Base-by-base conservation (phyloP, 2,329 filamentous ascomycete species). In the Zasmidium cellare region DNA sequence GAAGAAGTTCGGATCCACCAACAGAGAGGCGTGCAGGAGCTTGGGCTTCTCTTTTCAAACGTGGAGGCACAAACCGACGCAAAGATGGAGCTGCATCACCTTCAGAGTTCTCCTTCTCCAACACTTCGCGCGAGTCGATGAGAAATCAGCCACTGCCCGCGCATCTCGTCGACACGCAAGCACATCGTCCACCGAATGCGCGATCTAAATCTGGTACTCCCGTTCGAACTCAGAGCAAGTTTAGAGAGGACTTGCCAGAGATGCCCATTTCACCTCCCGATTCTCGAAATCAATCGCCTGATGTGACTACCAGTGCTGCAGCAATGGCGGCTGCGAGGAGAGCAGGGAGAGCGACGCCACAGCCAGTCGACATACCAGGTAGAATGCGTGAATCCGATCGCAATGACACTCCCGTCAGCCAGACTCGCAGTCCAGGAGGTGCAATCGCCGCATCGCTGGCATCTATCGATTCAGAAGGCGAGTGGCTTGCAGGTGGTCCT, bases 391-490 rank as follows among this genome's bases (percentile, higher is more conserved):
- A 57, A 24, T 51, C 49, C 16, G 62, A 57, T 46, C 74, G 76
- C 46, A 77, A 73, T 25, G 78, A 80, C 49, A 79, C 77, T 9
- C 76, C 77, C 0, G 69, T 68, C 47, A 31, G 66, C 47, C 63
- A 12, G 23, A 47, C 53, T 18, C 64, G 63, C 28, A 58, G 60
- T n/a, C 62, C 64, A 31, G 35, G 35, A 14, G 62, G 57, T 3
- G 51, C 67, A 31, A 75, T 92, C 70, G 91, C 92, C 25, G 88
- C 92, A 73, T 97, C 93, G 0, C 81, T 97, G 18, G 94, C 92
- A 1, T 97, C 92, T 0, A 91, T 97, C 58, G 94, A 97, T 70
- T 97, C 92, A 0, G 94, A 99, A 77, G 94, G 85, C 3, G 97
- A 92, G 0, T 99, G 94, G 94, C 86, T 99, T 46, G 69, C 70